Evolutionary conservation across 495 filamentous ascomycete species (phyloP).

Genomic region (Hyphodiscus hymeniophilus): DNA sequence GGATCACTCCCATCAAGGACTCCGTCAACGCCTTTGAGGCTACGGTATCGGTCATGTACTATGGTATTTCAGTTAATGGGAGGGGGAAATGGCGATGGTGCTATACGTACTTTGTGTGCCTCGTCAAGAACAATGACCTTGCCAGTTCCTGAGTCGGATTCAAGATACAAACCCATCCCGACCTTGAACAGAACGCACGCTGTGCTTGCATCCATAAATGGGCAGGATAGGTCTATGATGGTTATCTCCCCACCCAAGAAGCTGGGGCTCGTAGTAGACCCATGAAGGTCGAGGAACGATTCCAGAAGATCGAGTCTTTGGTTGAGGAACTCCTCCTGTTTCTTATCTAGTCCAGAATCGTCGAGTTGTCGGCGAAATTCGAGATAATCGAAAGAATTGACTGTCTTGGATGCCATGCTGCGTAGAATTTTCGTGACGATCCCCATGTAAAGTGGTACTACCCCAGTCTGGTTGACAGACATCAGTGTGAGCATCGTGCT

Average conservation of each 20-base stretch:
- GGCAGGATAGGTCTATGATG: conserved; percentile 66
- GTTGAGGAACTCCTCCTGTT: conserved; percentile 39
- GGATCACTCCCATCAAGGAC: conserved; percentile 51
- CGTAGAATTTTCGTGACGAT: conserved; percentile 47
- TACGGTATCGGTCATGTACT: conserved; percentile 41
- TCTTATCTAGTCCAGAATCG: conserved; percentile 27
- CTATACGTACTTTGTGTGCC: conserved; percentile 23
- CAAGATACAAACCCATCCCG: conserved; percentile 50
- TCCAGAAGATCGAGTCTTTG: conserved; percentile 49
- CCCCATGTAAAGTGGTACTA: conserved; percentile 54
- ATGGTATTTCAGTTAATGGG: neutral
- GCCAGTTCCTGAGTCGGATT: conserved; percentile 32
- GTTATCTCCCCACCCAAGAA: conserved; percentile 44
- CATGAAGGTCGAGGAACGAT: conserved; percentile 37
- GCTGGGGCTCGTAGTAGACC: neutral
- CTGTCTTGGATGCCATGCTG: too few relatives aligned
- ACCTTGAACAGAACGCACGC: conserved; percentile 65
- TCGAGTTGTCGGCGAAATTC: conserved; percentile 33
- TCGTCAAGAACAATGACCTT: conserved; percentile 34
- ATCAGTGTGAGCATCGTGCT: conserved; percentile 59
- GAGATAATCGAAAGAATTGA: conserved; percentile 25
- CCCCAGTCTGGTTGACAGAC: conserved; percentile 43
- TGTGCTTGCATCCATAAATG: conserved; percentile 53
- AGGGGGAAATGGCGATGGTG: neutral
- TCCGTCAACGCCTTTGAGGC: conserved; percentile 49